Base-by-base conservation (phyloP, 768 basidiomycete genomes). In the Amanita fuliginea region DNA sequence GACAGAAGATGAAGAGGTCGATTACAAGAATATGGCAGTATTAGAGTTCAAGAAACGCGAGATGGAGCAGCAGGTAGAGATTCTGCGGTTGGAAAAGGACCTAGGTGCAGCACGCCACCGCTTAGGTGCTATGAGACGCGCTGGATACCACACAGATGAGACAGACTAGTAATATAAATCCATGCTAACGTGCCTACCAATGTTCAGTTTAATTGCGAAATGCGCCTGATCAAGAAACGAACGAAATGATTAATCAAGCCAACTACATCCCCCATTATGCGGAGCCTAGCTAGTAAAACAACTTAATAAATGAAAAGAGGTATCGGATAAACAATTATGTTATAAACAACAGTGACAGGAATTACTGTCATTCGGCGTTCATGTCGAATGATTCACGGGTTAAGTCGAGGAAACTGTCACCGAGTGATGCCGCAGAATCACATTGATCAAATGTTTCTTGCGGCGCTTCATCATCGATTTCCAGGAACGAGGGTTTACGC, bases 21-120 rank as follows among this genome's bases (percentile, higher is more conserved):
- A 88, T 65, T 97, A 91, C 70, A 86, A 85, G 66, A 83, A 82
- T 54, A 94, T 98, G 90, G 88, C 90, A 3, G 82, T 74, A 37
- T 73, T 96, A 60, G 94, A 99, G 67, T 97, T 94, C 79, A 97
- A 97, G 76, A 86, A 80, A 60, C 77, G 84, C 43, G 95, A 98
- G 77, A 97, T 99, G 93, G 96, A 98, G 69, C 92, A 95, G 60
- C 94, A 97, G 66, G 96, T 98, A n/a, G 89, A 95, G 64, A 96
- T 99, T 56, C 71, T 99, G 56, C 93, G 85, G 62, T 66, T 97
- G 58, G 96, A 98, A 73, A 96, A 96, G 70, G 93, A 97, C 0
- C 71, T 99, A 33, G 87, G 87, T 18, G 93, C 82, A 40, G 86
- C 89, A 16, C 78, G 89, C 53, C 85, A 86, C 63, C 76, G 77